Evolutionary conservation across 306 rosid genomes (phyloP).

Genomic region (Leucaena leucocephala): DNA sequence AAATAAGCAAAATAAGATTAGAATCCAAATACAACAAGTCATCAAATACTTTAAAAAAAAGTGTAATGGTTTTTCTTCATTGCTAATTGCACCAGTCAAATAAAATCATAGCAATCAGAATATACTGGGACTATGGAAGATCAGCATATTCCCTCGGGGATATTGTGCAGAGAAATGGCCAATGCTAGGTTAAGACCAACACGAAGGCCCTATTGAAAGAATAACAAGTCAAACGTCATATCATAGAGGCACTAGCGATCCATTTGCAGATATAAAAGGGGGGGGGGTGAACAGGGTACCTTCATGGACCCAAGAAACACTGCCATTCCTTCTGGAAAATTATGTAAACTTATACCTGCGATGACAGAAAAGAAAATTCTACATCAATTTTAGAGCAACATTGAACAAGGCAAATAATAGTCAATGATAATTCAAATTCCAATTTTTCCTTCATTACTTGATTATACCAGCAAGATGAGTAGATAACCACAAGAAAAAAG

Average conservation of each 20-base stretch:
- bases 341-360: conserved; percentile 95
- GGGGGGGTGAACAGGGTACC: conserved; percentile 47
- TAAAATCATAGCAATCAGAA: conserved; percentile 7
- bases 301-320: conserved; percentile 96
- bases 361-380: conserved; percentile 10
- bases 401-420: conserved; percentile 8
- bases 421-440: conserved; percentile 26
- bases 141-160: conserved; percentile 82
- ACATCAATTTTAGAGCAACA: conserved; percentile 15
- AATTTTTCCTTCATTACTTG: neutral
- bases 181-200: conserved; percentile 95
- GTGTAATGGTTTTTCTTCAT: conserved; percentile 3
- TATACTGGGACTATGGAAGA: conserved; percentile 7
- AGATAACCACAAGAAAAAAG: neutral
- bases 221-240: conserved; percentile 36
- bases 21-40: neutral
- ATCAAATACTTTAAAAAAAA: neutral
- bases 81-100: conserved; percentile 30
- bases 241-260: conserved; percentile 21
- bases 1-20: neutral
- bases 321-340: conserved; percentile 99
- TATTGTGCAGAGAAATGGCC: conserved; percentile 98
- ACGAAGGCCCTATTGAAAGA: conserved; percentile 77
- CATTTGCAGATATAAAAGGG: conserved; percentile 16
- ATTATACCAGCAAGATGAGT: neutral